phyloP scores from a whole-genome alignment of 306 rosid genomes.

The Castanea mollissima region DNA sequence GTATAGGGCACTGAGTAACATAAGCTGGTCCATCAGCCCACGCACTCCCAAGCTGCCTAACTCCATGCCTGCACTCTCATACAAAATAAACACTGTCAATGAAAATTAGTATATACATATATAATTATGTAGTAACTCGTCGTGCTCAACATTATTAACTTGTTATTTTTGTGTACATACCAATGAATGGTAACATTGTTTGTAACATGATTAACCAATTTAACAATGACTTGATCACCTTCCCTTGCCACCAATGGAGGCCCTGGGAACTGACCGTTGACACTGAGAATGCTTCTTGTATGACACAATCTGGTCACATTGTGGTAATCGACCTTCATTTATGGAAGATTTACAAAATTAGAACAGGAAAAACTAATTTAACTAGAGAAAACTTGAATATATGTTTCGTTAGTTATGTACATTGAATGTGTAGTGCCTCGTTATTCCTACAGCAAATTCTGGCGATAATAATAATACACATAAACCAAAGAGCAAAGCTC shows the following conservation, averaged over 20 bases:
- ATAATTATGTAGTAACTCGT: not conserved
- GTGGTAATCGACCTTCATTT: slow-evolving; percentile 47
- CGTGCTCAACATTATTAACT: not conserved
- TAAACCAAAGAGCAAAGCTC: slow-evolving; percentile 34
- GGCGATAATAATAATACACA: slow-evolving; percentile 36
- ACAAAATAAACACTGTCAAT: not conserved
- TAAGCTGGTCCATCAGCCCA: slow-evolving; percentile 94
- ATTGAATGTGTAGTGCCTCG: slow-evolving; percentile 77
- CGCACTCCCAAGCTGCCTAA: slow-evolving; percentile 57
- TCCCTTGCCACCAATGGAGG: slow-evolving; percentile 73
- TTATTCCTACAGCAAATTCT: slow-evolving; percentile 41
- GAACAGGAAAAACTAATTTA: not conserved
- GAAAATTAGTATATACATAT: not conserved
- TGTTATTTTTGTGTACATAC: slow-evolving; percentile 29
- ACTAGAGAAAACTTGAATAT: not conserved
- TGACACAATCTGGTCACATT: slow-evolving; percentile 65
- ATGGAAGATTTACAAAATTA: not conserved
- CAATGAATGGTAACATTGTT: slow-evolving; percentile 76
- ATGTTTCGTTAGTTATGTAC: slow-evolving; percentile 31
- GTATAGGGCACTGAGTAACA: slow-evolving; percentile 87
- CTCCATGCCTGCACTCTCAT: slow-evolving; percentile 62
- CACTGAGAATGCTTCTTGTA: slow-evolving; percentile 61
- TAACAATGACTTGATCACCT: slow-evolving; percentile 66
- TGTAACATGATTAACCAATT: slow-evolving; percentile 60
- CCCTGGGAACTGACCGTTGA: slow-evolving; percentile 73